phyloP scores from a whole-genome alignment of 1,284 basidiomycete genomes.

The Rhodotorula sp. region DNA sequence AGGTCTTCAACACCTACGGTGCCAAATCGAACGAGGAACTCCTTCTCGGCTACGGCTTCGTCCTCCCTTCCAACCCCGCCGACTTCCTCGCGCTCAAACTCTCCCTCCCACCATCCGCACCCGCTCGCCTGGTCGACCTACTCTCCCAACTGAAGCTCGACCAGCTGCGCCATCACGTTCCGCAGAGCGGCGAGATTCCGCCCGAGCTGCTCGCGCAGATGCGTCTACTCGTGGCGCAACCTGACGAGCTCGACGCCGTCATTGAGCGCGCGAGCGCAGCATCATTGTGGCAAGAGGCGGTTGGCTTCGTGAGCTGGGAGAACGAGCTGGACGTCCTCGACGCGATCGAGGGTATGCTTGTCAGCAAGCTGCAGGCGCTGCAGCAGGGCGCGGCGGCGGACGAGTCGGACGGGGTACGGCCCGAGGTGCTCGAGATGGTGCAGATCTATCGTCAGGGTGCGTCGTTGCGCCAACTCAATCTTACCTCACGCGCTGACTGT shows the following conservation, averaged over 20 bases:
- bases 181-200: constrained; percentile 28
- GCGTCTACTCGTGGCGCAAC: constrained; percentile 44
- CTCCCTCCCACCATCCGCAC: constrained; percentile 22
- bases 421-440: constrained; percentile 33
- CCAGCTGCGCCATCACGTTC: constrained; percentile 23
- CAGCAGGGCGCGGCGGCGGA: not conserved
- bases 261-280: constrained; percentile 63
- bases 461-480: not conserved
- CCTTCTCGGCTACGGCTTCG: constrained; percentile 84
- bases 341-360: constrained; percentile 53
- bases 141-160: constrained; percentile 10
- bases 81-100: constrained; percentile 79
- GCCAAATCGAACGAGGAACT: constrained; percentile 82
- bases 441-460: constrained; percentile 38
- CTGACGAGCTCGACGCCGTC: constrained; percentile 62
- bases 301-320: constrained; percentile 47
- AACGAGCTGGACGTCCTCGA: constrained; percentile 43
- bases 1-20: constrained; percentile 88
- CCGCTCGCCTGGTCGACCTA: constrained; percentile 49
- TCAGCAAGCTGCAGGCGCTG: constrained; percentile 26
- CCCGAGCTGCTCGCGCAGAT: constrained; percentile 41
- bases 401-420: constrained; percentile 3
- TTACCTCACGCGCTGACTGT: not conserved
- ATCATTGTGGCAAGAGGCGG: constrained; percentile 61
- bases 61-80: constrained; percentile 69